Base-by-base conservation (phyloP, 2,329 filamentous ascomycete species). In the Colletotrichum caudatum region DNA sequence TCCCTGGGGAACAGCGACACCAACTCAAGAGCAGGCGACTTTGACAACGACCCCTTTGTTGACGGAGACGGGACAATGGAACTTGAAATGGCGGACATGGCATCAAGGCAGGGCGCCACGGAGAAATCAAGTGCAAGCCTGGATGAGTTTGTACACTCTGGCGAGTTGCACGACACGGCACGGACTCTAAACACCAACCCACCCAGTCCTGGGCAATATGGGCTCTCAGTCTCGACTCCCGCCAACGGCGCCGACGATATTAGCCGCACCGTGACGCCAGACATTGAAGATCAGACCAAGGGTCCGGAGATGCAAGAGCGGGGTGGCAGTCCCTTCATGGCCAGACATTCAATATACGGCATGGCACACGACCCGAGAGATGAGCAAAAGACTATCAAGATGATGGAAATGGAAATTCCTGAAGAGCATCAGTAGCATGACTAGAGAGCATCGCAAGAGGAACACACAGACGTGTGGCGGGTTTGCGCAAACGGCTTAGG, bases 291-390 rank as follows among this genome's bases (percentile, higher is more conserved):
- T 20, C 72, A 64, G 18, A n/a, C 70, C 12, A 80, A 78, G 62
- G 76, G 73, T n/a, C 84, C 84, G 0, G 84, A 86, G 74, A 86
- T 86, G 84, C 81, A 84, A 74, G 83, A 86, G 73, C 80, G 82
- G 39, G 72, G 74, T 46, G 76, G 76, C 29, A 75, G 75, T 11
- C 75, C 77, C 8, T 78, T 81, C 50, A 69, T 81, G 33, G 67
- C 74, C 26, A 76, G 74, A 16, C 70, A 74, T 14, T 70, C 69
- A 1, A 70, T 54, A 33, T 54, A 71, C 20, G 57, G 51, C 37
- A 48, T 46, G 65, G 46, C 46, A 44, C 46, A 71, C 29, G 65
- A 69, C 72, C 71, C 64, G 54, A 74, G 26, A 62, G 71, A 61
- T 16, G 73, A 69, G 67, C 76, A 73, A 56, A 75, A 65, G 71